A percentile compares a stretch with the other conserved stretches of the same genome.
Evolutionary conservation across 2,329 filamentous ascomycete species (phyloP).

Genomic region (Neofusicoccum ribis): DNA sequence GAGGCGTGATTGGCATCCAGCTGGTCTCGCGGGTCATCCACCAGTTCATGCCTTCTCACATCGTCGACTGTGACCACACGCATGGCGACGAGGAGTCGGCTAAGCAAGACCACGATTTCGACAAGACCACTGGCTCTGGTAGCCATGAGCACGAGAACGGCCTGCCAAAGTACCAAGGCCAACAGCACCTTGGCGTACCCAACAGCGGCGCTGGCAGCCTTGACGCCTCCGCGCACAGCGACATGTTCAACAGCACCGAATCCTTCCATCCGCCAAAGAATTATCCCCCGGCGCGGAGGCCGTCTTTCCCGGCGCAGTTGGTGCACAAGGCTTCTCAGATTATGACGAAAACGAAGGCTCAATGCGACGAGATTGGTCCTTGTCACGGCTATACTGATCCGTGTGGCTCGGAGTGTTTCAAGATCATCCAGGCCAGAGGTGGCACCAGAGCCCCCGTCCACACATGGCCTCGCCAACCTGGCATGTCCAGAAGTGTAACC

Average conservation of each 20-base stretch:
- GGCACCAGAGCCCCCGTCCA: conserved; percentile 26
- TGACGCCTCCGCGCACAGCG: conserved; percentile 12
- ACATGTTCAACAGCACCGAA: conserved; percentile 15
- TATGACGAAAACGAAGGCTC: conserved; percentile 49
- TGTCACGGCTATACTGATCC: conserved; percentile 64
- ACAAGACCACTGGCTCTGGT: conserved; percentile 22
- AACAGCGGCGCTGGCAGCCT: conserved; percentile 12
- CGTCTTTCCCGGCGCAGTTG: conserved; percentile 44
- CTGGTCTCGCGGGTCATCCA: conserved; percentile 71
- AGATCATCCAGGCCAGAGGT: conserved; percentile 45
- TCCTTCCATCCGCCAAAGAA: background rate
- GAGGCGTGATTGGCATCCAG: conserved; percentile 75
- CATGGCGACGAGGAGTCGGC: conserved; percentile 56
- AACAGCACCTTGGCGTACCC: conserved; percentile 21
- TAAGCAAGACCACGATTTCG: conserved; percentile 24
- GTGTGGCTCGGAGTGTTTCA: conserved; percentile 63
- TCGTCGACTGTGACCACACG: conserved; percentile 77
- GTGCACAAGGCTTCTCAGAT: conserved; percentile 50
- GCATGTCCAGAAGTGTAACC: conserved; percentile 1
- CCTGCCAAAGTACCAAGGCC: conserved; percentile 21
- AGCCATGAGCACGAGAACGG: conserved; percentile 28
- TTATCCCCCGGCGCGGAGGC: conserved; percentile 27
- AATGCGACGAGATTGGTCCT: conserved; percentile 59
- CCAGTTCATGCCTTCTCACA: conserved; percentile 72
- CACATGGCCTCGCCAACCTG: conserved; percentile 7